Base-by-base conservation (phyloP, 176 grass and related monocot genomes). In the Phragmites australis region DNA sequence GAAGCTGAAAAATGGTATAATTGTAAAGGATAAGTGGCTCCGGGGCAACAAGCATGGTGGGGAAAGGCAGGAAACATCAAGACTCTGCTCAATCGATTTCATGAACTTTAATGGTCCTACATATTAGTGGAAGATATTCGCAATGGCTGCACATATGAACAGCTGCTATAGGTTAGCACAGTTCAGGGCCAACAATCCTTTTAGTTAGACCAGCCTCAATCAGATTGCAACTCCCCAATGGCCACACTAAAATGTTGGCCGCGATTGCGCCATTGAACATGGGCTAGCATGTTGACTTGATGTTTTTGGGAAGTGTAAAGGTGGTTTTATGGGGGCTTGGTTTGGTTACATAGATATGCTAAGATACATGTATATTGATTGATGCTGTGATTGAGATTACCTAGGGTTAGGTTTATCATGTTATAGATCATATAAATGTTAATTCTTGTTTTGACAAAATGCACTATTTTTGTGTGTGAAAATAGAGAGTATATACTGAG, bases 151-250 rank as follows among this genome's bases (percentile, higher is more conserved):
- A 68, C 13, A 62, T 68, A 26, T 45, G 11, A 21, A 40, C 61
- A 64, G 39, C 29, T 37, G 6, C 16, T 4, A 64, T 78, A 11
- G 44, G 49, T 40, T 68, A n/a, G 9, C 17, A 39, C 17, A 39
- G 19, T 22, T 79, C 31, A 53, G 30, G n/a, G 13, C 19, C 31
- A 70, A 12, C 53, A 18, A 31, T 47, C 51, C 26, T 34, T 63
- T 58, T 41, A 30, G 40, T 81, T 34, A 27, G 53, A 81, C 27
- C 66, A 60, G 66, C 11, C 66, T 81, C 53, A 49, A 37, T 56
- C 19, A 48, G 6, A 70, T 3, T 12, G 65, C 39, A 22, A 21
- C n/a, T 19, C 2, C 9, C 37, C 29, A 31, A 14, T 63, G 19
- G 14, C 54, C 18, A 77, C 17, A 23, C 1, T 27, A n/a, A 16